These are phyloP conservation scores for Vigna hirtella DNA, from an alignment of 306 rosid genomes.

Conservation along the genomic window DNA sequence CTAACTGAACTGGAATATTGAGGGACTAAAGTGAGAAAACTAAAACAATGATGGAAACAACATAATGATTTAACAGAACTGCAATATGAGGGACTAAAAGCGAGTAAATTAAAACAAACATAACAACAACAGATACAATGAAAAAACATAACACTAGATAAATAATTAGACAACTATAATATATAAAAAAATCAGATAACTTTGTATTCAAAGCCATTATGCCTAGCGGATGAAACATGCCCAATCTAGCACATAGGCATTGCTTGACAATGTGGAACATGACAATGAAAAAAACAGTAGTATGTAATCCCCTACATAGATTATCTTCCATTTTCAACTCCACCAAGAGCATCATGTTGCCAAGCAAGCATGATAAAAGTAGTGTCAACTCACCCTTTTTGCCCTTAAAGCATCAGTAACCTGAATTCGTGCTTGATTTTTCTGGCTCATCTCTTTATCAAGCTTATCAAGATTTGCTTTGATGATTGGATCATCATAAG, in stretches of 20 bases:
- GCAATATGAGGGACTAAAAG: not conserved
- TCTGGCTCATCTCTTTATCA: constrained; percentile 64
- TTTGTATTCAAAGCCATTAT: not conserved
- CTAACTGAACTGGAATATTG: not conserved
- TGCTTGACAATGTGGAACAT: constrained; percentile 16
- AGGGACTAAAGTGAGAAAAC: constrained; percentile 1
- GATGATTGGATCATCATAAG: constrained; percentile 75
- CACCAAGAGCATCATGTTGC: constrained; percentile 2
- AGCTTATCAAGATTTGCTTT: constrained; percentile 71
- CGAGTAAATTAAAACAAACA: not conserved
- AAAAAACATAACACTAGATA: not conserved
- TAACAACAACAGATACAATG: not conserved
- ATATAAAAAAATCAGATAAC: constrained; percentile 3
- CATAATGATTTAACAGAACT: not conserved
- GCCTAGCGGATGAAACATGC: constrained; percentile 1
- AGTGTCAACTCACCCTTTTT: constrained; percentile 70
- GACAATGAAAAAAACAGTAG: not conserved
- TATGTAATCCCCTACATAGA: not conserved
- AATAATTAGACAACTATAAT: not conserved
- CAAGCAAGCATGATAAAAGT: constrained; percentile 22
- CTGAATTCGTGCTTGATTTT: constrained; percentile 68
- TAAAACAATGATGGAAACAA: not conserved
- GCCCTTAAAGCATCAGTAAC: constrained; percentile 68
- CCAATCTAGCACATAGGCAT: not conserved
- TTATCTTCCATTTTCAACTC: constrained; percentile 24